Percentiles rank a stretch among this genome's conserved stretches.
phyloP scores from a whole-genome alignment of 768 basidiomycete species.

The Lyophyllum semitale region DNA sequence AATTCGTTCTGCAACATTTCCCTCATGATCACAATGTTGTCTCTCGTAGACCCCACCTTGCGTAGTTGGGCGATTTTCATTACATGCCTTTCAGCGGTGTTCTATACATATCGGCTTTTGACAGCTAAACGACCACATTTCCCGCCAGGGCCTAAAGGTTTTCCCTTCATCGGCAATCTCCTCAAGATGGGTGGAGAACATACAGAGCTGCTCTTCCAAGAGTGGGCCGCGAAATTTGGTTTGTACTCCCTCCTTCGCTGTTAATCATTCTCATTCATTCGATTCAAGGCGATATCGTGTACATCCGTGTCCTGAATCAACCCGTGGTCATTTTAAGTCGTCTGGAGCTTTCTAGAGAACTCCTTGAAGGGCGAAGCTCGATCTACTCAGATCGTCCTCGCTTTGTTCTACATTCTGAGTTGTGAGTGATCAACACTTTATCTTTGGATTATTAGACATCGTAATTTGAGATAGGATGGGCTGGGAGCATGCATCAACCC shows the following conservation, averaged over 20 bases:
- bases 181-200: constrained; percentile 43
- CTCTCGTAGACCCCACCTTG: not conserved
- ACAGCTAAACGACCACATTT: constrained; percentile 26
- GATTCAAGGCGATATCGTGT: constrained; percentile 44
- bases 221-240: constrained; percentile 49
- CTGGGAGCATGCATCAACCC: constrained; percentile 48
- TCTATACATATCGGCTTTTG: constrained; percentile 25
- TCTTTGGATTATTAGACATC: too few species aligned
- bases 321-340: constrained; percentile 54
- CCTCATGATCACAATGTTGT: constrained; percentile 10
- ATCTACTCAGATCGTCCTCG: constrained; percentile 56
- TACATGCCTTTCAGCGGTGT: constrained; percentile 7
- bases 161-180: constrained; percentile 51
- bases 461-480: constrained; percentile 42
- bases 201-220: constrained; percentile 40
- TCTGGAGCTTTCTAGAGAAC: constrained; percentile 41
- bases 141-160: constrained; percentile 49
- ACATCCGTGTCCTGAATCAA: constrained; percentile 42
- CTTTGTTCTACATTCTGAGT: constrained; percentile 47
- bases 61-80: constrained; percentile 11
- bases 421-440: too few species aligned
- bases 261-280: not conserved
- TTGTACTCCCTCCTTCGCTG: constrained; percentile 11
- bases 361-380: constrained; percentile 55
- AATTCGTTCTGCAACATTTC: constrained; percentile 4